Evolutionary conservation across 495 filamentous ascomycete genomes (phyloP), one percentile per base, ranked within the genome.

Genomic region (Aspergillus cavernicola): DNA sequence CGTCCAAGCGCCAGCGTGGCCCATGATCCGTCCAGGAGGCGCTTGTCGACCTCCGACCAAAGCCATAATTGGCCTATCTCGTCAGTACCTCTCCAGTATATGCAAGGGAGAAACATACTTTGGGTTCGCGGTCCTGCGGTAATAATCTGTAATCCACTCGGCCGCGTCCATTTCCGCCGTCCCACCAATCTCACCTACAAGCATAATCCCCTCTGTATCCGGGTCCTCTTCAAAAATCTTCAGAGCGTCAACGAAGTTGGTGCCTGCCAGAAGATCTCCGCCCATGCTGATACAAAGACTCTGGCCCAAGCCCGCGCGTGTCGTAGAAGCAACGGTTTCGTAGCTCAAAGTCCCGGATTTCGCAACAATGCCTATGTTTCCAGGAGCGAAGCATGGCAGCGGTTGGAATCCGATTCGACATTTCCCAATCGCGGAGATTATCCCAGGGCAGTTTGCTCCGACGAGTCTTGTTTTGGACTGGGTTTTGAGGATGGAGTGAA

Each of bases 341-440:
- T 96, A 96, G 48, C 86, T 90, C 26, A 97, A 67, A 1, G 91
- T 96, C 0, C 91, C 90, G 1, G 91, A 95, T 65, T 92, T 95
- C 12, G 90, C 87, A 7, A 90, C 79, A 44, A 97, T 92, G 0
- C 88, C 90, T 37, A 97, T 76, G 46, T 80, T 75, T 0, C 92
- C 90, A 0, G 88, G 82, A 1, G 73, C 63, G 48, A 93, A 93
- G 42, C 83, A 89, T 0, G 86, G 81, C 20, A 93, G 67, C 0
- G 91, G 91, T 65, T 95, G 89, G 63, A 95, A 93, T 0, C 90
- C 89, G 59, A 95, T 92, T 35, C 90, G 82, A 60, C 90, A 95
- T 60, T 79, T 84, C 0, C 86, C 88, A 40, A 86, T 79, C 0
- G 88, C 82, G 15, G 91, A 91, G 36, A 96, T 92, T 47, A 96